Evolutionary conservation across 805 yeast species (phyloP).

Genomic region (Nadsonia fulvescens): DNA sequence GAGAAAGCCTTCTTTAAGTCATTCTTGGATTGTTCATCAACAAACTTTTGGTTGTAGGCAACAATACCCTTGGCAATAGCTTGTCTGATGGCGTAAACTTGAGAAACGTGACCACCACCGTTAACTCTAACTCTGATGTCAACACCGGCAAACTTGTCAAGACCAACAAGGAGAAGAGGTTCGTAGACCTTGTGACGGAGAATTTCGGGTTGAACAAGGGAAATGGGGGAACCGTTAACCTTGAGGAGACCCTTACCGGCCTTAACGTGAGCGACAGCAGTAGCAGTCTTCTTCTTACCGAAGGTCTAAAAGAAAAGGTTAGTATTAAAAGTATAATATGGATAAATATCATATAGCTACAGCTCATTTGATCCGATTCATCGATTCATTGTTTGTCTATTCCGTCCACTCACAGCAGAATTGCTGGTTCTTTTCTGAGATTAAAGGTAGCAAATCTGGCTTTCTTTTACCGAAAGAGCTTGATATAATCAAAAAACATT

Average conservation of each 20-base stretch:
- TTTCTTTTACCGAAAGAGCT: no score
- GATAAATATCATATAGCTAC: no score
- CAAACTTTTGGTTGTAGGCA: constrained; percentile 98
- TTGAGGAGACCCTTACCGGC: constrained; percentile 99
- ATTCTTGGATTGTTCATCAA: constrained; percentile 98
- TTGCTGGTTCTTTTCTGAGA: no score
- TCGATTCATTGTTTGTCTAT: no score
- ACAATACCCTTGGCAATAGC: constrained; percentile 99
- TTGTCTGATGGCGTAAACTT: constrained; percentile 99
- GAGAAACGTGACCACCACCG: constrained; percentile 99
- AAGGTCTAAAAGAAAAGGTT: no score
- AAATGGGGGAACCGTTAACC: constrained; percentile 98
- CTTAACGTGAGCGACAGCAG: constrained; percentile 99
- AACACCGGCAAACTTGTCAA: constrained; percentile 95
- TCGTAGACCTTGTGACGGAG: constrained; percentile 99
- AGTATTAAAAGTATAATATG: no score
- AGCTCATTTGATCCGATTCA: no score
- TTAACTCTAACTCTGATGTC: constrained; percentile 98
- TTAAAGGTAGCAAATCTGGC: no score
- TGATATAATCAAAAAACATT: no score
- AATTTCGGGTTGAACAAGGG: constrained; percentile 97
- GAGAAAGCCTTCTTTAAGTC: constrained; percentile 97
- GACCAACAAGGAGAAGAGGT: constrained; percentile 95
- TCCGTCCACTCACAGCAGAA: no score
- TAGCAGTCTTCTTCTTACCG: constrained; percentile 99